phyloP scores from a whole-genome alignment of 805 yeast genomes.

The Candida namnaoensis region DNA sequence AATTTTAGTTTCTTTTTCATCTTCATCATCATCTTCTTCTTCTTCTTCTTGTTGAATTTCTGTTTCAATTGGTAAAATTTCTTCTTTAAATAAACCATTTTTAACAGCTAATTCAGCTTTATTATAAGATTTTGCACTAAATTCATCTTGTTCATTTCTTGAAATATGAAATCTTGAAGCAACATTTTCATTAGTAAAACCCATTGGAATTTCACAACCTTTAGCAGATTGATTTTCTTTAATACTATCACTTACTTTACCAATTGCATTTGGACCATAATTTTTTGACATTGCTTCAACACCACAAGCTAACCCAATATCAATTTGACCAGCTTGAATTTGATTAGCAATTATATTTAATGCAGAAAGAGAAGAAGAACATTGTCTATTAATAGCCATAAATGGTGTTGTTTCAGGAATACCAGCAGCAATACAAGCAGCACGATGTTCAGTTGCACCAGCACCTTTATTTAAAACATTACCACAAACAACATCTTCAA shows the following conservation, averaged over 20 bases:
- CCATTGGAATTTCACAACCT: constrained; percentile 92
- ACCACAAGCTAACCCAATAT: constrained; percentile 86
- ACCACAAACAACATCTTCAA: constrained; percentile 86
- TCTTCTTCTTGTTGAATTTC: constrained; percentile 44
- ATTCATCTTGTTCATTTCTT: constrained; percentile 74
- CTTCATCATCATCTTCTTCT: constrained; percentile 50
- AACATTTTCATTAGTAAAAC: constrained; percentile 89
- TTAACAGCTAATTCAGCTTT: constrained; percentile 75
- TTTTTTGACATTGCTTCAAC: constrained; percentile 90
- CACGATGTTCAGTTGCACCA: constrained; percentile 92
- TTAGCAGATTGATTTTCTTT: constrained; percentile 38
- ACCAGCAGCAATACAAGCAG: constrained; percentile 87
- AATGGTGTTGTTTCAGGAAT: constrained; percentile 76
- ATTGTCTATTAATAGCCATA: constrained; percentile 83
- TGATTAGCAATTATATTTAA: constrained; percentile 85
- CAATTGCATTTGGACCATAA: constrained; percentile 75
- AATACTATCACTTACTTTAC: constrained; percentile 46
- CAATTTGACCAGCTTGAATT: constrained; percentile 81
- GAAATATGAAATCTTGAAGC: constrained; percentile 56
- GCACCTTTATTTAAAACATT: constrained; percentile 90
- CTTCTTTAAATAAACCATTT: constrained; percentile 74
- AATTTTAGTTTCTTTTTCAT: constrained; percentile 28
- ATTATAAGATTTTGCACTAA: constrained; percentile 79
- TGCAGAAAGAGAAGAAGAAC: constrained; percentile 91
- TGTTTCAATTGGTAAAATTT: constrained; percentile 75